These are phyloP conservation scores for Rhizoctonia solani DNA, from an alignment of 1,284 basidiomycete species.

Conservation along the genomic window DNA sequence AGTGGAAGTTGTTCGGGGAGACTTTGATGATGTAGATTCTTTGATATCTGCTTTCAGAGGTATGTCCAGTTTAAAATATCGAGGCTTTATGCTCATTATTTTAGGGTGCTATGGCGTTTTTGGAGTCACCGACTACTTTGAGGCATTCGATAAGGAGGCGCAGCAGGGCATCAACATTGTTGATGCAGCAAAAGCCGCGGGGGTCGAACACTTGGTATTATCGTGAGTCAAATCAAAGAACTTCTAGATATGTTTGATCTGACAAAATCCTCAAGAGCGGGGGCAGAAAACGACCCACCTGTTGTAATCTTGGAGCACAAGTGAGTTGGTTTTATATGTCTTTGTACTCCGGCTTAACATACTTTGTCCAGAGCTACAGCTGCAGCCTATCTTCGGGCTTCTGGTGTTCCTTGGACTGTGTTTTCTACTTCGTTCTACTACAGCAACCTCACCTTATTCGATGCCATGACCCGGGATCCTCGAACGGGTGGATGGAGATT, in stretches of 20 bases:
- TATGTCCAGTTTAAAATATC: background rate
- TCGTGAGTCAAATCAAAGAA: constrained; percentile 5
- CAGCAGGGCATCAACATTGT: constrained; percentile 49
- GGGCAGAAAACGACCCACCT: background rate
- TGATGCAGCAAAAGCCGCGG: constrained; percentile 47
- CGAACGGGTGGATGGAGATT: constrained; percentile 17
- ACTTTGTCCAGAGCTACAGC: constrained; percentile 1
- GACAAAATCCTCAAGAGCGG: background rate
- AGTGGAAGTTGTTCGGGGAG: constrained; percentile 24
- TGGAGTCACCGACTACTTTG: constrained; percentile 46
- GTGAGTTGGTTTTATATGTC: background rate
- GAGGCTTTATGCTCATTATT: background rate
- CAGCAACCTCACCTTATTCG: constrained; percentile 9
- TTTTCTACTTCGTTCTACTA: constrained; percentile 16
- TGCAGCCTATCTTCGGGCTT: background rate
- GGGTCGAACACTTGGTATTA: constrained; percentile 46
- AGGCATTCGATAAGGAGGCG: constrained; percentile 41
- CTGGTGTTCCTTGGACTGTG: constrained; percentile 4
- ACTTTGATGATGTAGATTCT: constrained; percentile 31
- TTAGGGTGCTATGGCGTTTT: constrained; percentile 47
- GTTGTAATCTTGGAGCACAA: constrained; percentile 1
- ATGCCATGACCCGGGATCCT: constrained; percentile 6
- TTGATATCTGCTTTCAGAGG: constrained; percentile 42
- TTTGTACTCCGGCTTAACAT: background rate
- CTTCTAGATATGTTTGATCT: background rate